These are phyloP conservation scores for Calonectria ilicicola DNA, from an alignment of 2,329 filamentous ascomycete species.

Conservation along the genomic window DNA sequence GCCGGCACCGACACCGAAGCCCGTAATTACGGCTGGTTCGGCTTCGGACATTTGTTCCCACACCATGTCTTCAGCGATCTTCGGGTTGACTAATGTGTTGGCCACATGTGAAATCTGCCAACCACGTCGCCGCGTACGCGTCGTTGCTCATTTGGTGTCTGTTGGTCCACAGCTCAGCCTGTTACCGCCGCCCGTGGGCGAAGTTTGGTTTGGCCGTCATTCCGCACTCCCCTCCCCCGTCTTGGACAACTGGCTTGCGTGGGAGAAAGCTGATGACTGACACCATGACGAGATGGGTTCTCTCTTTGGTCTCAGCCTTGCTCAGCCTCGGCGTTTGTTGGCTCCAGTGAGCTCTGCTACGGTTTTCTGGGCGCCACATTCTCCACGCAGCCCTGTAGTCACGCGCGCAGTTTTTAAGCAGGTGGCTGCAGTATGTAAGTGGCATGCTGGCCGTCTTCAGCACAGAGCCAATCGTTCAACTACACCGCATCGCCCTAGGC, in stretches of 20 bases:
- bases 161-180: neutral
- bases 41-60: constrained; percentile 32
- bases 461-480: neutral
- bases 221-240: neutral
- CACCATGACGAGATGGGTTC: constrained; percentile 16
- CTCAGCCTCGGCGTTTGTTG: constrained; percentile 30
- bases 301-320: constrained; percentile 3
- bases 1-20: constrained; percentile 30
- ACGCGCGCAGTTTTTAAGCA: neutral
- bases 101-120: neutral
- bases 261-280: constrained; percentile 18
- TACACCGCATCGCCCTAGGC: constrained; percentile 7
- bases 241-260: no score
- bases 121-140: neutral
- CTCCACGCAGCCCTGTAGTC: neutral
- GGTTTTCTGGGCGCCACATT: neutral
- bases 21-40: constrained; percentile 43
- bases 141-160: neutral
- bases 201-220: neutral
- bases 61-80: neutral
- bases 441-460: neutral
- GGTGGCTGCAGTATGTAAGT: neutral
- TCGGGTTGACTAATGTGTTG: neutral
- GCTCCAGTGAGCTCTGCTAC: neutral
- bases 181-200: neutral